Conservation (phyloP, 2,329 filamentous ascomycete genomes). For the Aspergillus proliferans region DNA sequence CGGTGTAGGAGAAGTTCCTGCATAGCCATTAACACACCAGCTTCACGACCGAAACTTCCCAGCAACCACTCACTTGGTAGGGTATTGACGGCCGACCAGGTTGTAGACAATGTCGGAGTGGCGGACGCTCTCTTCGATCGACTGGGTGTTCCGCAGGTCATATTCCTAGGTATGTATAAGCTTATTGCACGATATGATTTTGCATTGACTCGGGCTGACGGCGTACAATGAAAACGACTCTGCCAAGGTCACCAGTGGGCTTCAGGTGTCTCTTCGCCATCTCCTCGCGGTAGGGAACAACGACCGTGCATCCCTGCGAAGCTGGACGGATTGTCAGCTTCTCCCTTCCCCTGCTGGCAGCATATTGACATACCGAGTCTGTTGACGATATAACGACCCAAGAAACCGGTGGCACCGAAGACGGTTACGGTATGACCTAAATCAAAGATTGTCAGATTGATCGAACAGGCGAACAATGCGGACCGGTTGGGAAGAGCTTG, state of each 20-base stretch:
- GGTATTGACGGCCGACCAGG: constrained; percentile 86
- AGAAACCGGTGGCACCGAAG: constrained; percentile 92
- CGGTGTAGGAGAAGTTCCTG: constrained; percentile 87
- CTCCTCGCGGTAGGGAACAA: constrained; percentile 91
- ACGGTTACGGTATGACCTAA: constrained; percentile 92
- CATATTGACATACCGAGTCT: constrained; percentile 60
- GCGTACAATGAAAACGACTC: constrained; percentile 73
- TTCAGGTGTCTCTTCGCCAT: constrained; percentile 97
- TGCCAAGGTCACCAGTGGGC: constrained; percentile 87
- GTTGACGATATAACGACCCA: constrained; percentile 97
- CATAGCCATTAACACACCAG: constrained; percentile 25
- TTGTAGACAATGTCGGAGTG: constrained; percentile 99
- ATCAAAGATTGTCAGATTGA: constrained; percentile 19
- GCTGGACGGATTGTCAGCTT: constrained; percentile 50
- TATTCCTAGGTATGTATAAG: constrained; percentile 60
- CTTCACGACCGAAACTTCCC: not conserved
- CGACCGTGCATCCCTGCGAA: constrained; percentile 86
- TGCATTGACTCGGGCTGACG: not conserved
- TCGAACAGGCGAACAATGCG: constrained; percentile 12
- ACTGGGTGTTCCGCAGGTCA: constrained; percentile 87
- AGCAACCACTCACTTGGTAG: constrained; percentile 67
- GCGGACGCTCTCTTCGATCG: constrained; percentile 91
- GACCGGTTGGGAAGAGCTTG: constrained; percentile 13
- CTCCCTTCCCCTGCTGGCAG: constrained; percentile 19
- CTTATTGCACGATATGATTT: not conserved